Conservation (phyloP, 345 rosid species). For the Camelina sativa region DNA sequence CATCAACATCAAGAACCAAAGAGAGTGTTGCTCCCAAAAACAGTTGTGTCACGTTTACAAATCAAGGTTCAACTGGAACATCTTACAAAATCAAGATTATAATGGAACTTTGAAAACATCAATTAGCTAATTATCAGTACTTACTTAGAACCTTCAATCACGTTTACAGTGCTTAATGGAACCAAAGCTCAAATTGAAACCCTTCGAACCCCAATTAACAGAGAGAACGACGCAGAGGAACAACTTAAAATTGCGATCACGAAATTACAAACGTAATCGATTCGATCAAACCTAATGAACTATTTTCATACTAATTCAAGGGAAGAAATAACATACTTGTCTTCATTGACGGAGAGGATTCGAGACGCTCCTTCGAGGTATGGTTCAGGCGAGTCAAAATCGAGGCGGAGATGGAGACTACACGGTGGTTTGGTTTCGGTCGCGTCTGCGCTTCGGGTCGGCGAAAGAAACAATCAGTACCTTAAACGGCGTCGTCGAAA, state of each 20-base stretch:
- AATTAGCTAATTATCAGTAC: no score
- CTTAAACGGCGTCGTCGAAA: not conserved
- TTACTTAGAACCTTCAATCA: no score
- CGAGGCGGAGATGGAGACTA: not conserved
- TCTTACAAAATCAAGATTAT: not conserved
- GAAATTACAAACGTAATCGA: no score
- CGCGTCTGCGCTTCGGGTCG: not conserved
- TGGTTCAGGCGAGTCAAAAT: not conserved
- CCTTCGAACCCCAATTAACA: not conserved
- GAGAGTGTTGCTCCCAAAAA: not conserved
- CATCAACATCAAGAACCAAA: not conserved
- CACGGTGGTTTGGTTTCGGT: not conserved
- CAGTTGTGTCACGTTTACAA: not conserved
- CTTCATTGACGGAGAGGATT: not conserved
- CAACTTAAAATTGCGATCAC: no score
- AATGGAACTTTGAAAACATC: no score
- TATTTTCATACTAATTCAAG: no score
- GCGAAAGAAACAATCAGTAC: not conserved
- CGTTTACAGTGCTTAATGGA: no score
- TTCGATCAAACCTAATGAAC: no score
- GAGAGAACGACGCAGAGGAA: no score
- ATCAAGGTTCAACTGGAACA: not conserved
- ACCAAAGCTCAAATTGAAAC: not conserved
- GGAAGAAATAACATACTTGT: no score
- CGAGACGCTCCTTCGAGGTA: not conserved